Evolutionary conservation across 176 grass and related monocot genomes (phyloP).

Genomic region (Paspalum notatum): DNA sequence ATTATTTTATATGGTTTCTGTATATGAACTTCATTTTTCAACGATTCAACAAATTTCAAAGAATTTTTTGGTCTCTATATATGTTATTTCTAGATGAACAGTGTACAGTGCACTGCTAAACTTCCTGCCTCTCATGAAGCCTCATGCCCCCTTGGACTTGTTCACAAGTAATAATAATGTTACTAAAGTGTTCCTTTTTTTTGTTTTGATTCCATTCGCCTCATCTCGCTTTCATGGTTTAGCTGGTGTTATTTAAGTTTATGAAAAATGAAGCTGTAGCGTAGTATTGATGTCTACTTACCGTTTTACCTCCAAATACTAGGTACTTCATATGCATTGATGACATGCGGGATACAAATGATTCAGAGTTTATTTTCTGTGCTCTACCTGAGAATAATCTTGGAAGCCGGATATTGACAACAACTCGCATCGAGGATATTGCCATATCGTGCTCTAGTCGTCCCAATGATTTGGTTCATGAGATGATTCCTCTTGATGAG

Average conservation of each 20-base stretch:
- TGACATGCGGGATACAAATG: background rate
- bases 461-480: slow-evolving; percentile 4
- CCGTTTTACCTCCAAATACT: background rate
- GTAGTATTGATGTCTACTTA: background rate
- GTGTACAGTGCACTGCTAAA: no score
- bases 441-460: slow-evolving; percentile 1
- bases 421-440: slow-evolving; percentile 3
- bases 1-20: no score
- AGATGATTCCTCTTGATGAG: background rate
- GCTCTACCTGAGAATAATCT: slow-evolving; percentile 25
- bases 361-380: background rate
- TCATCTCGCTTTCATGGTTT: background rate
- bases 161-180: no score
- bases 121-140: background rate
- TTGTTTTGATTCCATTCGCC: no score
- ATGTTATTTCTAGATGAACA: no score
- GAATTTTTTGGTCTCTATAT: no score
- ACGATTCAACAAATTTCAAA: no score
- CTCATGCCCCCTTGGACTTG: background rate
- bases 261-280: background rate
- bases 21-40: no score
- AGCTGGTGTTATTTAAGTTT: background rate
- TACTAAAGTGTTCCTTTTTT: no score
- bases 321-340: slow-evolving; percentile 34
- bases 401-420: slow-evolving; percentile 32